Evolutionary conservation across 2,329 filamentous ascomycete species (phyloP), one percentile per base, ranked within the genome.

Genomic region (Fonsecaea erecta): DNA sequence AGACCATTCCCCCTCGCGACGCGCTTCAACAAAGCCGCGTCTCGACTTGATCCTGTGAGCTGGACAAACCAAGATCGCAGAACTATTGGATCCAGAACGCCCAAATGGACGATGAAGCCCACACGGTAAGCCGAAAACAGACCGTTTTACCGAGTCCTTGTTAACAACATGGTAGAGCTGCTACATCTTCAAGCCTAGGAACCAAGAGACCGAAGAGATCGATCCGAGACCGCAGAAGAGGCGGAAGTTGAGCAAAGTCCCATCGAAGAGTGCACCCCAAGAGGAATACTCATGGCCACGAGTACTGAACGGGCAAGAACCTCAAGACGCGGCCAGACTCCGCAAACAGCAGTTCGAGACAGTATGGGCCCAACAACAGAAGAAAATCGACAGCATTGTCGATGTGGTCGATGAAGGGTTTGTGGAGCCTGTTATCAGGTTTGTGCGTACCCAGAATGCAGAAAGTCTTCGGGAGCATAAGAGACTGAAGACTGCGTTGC

Each of bases 141-240:
- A 12, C 11, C 14, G 4, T 3, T 40, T 26, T 24, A n/a, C 24
- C 28, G 3, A 18, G 14, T 9, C 12, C 43, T 12, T 7, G 18
- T 30, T 64, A 34, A 63, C 35, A 16, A n/a, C 6, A 57, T 34
- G 34, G 26, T 62, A 69, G 70, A 66, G 61, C 18, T 72, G 70
- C 61, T 73, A 71, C 63, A 66, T 71, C 60, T 72, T 69, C 56
- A 65, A 65, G 37, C 63, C 67, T 18, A 16, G 61, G 16, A 55
- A 34, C 52, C 58, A 60, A 46, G 52, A 60, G 3, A 64, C 71
- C 52, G 71, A 66, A 30, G 63, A 64, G 21, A 51, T 62, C 34
- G 63, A 71, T 30, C 61, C 78, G 55, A 81, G 84, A 43, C 83
- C 86, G 30, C 73, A 82, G 37, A 90, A 90, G 74, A 81, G 84